These are phyloP conservation scores for Papiliotrema terrestris DNA, from an alignment of 1,284 basidiomycete genomes.

Conservation along the genomic window DNA sequence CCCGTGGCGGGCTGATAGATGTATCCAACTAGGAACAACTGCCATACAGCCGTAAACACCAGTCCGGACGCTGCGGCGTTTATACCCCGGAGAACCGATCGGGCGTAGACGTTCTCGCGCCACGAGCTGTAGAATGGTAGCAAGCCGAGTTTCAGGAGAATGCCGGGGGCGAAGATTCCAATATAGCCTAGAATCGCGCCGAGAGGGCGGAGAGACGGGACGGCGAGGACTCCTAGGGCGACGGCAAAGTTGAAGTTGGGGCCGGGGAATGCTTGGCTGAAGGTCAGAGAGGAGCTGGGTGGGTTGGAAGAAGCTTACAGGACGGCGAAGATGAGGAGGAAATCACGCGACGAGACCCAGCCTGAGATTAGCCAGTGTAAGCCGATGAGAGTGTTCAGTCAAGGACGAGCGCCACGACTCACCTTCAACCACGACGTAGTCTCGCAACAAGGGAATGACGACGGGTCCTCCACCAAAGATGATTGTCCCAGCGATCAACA, in stretches of 20 bases:
- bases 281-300: not conserved
- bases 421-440: slow-evolving; percentile 58
- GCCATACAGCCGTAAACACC: slow-evolving; percentile 58
- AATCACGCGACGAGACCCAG: slow-evolving; percentile 51
- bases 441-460: slow-evolving; percentile 58
- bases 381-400: not conserved
- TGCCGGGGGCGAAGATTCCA: slow-evolving; percentile 56
- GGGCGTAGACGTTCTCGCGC: slow-evolving; percentile 49
- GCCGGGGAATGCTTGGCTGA: slow-evolving; percentile 55
- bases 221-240: slow-evolving; percentile 56
- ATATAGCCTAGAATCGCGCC: slow-evolving; percentile 55
- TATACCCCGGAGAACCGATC: slow-evolving; percentile 54
- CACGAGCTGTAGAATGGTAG: slow-evolving; percentile 55
- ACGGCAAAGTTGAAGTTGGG: slow-evolving; percentile 62
- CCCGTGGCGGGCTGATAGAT: slow-evolving; percentile 38
- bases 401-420: slow-evolving; percentile 4
- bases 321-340: slow-evolving; percentile 59
- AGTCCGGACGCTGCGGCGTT: slow-evolving; percentile 59
- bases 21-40: slow-evolving; percentile 51
- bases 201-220: slow-evolving; percentile 41
- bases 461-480: slow-evolving; percentile 63
- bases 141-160: slow-evolving; percentile 55
- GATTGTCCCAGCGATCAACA: slow-evolving; percentile 54
- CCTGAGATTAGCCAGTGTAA: not conserved
- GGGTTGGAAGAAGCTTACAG: slow-evolving; percentile 18